Evolutionary conservation across 164 flowering plant species (phyloP).

Genomic region (Cinnamomum chago): DNA sequence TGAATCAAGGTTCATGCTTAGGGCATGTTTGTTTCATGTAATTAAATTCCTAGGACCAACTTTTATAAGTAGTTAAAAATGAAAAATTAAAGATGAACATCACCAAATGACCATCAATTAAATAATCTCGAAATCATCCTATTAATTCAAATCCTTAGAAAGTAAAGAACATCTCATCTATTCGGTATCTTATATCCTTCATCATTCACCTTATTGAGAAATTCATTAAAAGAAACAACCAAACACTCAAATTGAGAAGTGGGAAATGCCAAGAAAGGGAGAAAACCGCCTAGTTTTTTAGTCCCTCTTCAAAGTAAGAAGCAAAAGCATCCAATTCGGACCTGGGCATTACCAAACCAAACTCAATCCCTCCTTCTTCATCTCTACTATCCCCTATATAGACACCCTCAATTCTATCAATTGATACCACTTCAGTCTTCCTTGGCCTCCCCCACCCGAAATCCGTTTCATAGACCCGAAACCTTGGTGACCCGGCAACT

Average conservation of each 20-base stretch:
- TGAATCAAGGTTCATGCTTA: too few relatives aligned
- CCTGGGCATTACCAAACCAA: constrained; percentile 19
- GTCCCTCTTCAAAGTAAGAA: constrained; percentile 18
- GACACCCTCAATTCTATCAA: constrained; percentile 22
- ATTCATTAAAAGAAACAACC: too few relatives aligned
- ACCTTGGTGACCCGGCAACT: constrained; percentile 41
- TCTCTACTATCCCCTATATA: constrained; percentile 31
- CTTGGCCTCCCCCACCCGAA: constrained; percentile 45
- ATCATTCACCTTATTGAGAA: too few relatives aligned
- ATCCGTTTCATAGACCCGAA: constrained; percentile 34
- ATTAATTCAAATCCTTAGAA: too few relatives aligned
- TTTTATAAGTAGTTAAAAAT: too few relatives aligned
- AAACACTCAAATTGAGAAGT: neutral
- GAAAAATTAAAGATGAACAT: too few relatives aligned
- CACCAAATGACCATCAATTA: too few relatives aligned
- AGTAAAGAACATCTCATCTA: too few relatives aligned
- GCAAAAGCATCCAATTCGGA: constrained; percentile 28
- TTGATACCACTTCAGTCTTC: constrained; percentile 29
- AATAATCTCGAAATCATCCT: too few relatives aligned
- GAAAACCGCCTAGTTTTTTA: constrained; percentile 11
- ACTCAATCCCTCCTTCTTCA: constrained; percentile 34
- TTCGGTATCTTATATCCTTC: too few relatives aligned
- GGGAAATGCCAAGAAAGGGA: constrained; percentile 14
- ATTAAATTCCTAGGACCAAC: too few relatives aligned
- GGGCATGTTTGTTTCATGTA: too few relatives aligned